Base-by-base conservation (phyloP, 768 basidiomycete species). In the Suillus discolor region DNA sequence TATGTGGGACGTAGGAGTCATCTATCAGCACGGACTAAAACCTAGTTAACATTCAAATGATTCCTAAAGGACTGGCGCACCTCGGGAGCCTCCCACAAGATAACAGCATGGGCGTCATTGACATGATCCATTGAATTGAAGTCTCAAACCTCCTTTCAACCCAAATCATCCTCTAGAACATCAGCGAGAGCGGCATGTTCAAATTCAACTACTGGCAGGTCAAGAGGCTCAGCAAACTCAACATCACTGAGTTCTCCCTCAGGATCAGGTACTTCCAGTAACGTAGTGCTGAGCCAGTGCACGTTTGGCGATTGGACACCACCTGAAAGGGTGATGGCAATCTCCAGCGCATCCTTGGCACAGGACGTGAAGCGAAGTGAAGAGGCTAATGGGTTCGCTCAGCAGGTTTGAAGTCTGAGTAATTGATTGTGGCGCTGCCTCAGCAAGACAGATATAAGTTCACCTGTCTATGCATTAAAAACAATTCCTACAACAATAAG, bases 321-420 rank as follows among this genome's bases (percentile, higher is more conserved):
- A 12, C 51, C 63, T 4, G 57, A 67, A 49, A 67, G 64, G 16
- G 34, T 18, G n/a, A 28, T 34, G 16, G 66, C 64, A 28, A 64
- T 28, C 23, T 31, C 18, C 39, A 59, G 36, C 15, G 66, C 54
- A 16, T 61, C 67, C 12, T 51, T 36, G 18, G 69, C 61, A 25
- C 74, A 68, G 5, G 36, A 49, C 11, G 59, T 34, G 61, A 67
- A 69, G 25, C 45, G 62, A 47, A 57, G 38, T 1, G 23, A 6
- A 1, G 68, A 68, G n/a, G 64, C 66, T 13, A 70, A 45, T 11
- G 68, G 61, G 54, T 59, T 74, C 5, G 66, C 54, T 73, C 72
- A 75, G 34, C 51, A 57, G 0, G 62, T 34, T 55, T 71, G 65
- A 20, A 74, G 62, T 9, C 62, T 38, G 11, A 61, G 68, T n/a